Conservation (phyloP, 306 rosid genomes). For the Castanopsis chinensis region DNA sequence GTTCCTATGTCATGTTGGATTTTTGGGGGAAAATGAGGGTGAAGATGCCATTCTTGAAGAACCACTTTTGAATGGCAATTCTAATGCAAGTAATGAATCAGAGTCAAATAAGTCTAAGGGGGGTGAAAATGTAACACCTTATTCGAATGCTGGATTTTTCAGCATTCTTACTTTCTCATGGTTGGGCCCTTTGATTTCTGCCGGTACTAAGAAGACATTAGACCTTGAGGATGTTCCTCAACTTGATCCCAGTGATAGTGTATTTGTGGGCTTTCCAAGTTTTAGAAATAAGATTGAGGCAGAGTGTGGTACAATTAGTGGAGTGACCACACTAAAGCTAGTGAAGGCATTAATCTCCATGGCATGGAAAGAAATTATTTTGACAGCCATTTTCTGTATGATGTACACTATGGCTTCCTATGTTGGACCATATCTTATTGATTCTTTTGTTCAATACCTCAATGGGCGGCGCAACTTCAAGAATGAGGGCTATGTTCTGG, state of each 20-base stretch:
- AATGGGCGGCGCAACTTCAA: constrained; percentile 30
- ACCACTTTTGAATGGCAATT: constrained; percentile 56
- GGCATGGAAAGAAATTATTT: constrained; percentile 41
- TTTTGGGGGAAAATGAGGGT: constrained; percentile 28
- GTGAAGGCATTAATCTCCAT: constrained; percentile 35
- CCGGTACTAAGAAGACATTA: constrained; percentile 59
- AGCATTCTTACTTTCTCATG: constrained; percentile 69
- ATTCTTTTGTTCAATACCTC: constrained; percentile 52
- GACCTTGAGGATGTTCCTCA: constrained; percentile 77
- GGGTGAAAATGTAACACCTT: constrained; percentile 37
- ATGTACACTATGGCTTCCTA: constrained; percentile 38
- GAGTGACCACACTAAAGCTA: constrained; percentile 32
- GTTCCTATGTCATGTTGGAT: constrained; percentile 41
- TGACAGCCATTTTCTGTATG: constrained; percentile 19
- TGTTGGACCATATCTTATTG: constrained; percentile 51
- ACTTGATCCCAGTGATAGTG: constrained; percentile 50
- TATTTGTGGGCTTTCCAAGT: constrained; percentile 39
- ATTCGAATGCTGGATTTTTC: constrained; percentile 61
- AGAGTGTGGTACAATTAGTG: constrained; percentile 22
- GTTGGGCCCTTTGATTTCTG: constrained; percentile 60
- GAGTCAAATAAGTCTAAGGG: constrained; percentile 23
- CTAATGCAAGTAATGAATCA: constrained; percentile 10
- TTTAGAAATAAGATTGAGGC: constrained; percentile 39
- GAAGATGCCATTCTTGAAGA: constrained; percentile 45
- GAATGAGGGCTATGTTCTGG: constrained; percentile 43